Conservation (phyloP, 1,139 yeast genomes). For the Zygotorulaspora mrakii region DNA sequence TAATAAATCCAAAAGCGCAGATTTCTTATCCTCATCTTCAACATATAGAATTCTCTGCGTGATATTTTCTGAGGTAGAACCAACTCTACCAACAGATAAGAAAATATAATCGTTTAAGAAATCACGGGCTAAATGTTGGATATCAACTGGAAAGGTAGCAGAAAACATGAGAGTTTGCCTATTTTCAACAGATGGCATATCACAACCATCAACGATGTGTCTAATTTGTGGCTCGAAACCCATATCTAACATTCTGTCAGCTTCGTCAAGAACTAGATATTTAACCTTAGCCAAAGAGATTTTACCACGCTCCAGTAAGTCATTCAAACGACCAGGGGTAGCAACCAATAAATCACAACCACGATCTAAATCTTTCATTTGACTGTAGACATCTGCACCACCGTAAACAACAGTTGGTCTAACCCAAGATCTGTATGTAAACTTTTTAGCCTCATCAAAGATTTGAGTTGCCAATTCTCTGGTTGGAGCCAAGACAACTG, state of each 20-base stretch:
- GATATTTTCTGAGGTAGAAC: constrained; percentile 95
- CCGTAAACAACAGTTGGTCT: constrained; percentile 96
- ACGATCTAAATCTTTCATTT: constrained; percentile 82
- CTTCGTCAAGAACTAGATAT: constrained; percentile 95
- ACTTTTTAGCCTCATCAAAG: constrained; percentile 91
- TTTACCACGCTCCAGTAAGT: constrained; percentile 89
- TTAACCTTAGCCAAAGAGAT: constrained; percentile 86
- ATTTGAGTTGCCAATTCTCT: constrained; percentile 98
- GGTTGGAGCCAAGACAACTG: constrained; percentile 94
- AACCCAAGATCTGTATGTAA: constrained; percentile 98
- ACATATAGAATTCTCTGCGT: constrained; percentile 91
- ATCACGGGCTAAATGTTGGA: constrained; percentile 95
- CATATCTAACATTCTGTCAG: constrained; percentile 99
- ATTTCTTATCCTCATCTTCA: constrained; percentile 92
- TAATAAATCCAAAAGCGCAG: constrained; percentile 84
- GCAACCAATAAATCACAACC: constrained; percentile 97
- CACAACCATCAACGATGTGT: constrained; percentile 95
- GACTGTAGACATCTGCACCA: constrained; percentile 91
- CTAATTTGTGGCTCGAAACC: constrained; percentile 99
- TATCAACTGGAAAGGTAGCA: constrained; percentile 97
- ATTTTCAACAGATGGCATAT: constrained; percentile 85
- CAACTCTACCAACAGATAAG: constrained; percentile 96
- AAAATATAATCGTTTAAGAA: constrained; percentile 93
- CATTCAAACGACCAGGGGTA: constrained; percentile 98
- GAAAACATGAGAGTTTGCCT: constrained; percentile 98